Evolutionary conservation across 106 monocot species (phyloP).

Genomic region (Iris macrosiphon): DNA sequence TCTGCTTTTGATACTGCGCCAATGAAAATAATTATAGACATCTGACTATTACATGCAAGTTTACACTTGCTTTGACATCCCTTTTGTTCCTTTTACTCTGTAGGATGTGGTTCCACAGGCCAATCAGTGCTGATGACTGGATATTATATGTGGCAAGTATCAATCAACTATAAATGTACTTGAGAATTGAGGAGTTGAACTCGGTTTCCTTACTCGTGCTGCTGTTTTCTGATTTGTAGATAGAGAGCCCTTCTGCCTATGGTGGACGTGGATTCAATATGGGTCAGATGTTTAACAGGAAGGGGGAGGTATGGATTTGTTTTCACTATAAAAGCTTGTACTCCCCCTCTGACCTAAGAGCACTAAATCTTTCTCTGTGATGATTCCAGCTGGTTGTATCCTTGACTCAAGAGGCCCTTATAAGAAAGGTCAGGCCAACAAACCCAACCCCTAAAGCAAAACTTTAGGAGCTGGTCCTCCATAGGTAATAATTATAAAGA

Average conservation of each 20-base stretch:
- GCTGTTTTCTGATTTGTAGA: conserved; percentile 27
- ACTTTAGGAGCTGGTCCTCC: conserved; percentile 38
- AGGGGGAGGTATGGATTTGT: conserved; percentile 66
- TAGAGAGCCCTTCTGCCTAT: conserved; percentile 64
- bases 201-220: conserved; percentile 4
- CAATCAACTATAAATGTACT: too few relatives aligned
- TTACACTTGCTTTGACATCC: too few relatives aligned
- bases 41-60: too few relatives aligned
- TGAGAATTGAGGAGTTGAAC: too few relatives aligned
- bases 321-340: background rate
- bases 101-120: too few relatives aligned
- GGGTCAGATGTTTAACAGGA: conserved; percentile 84
- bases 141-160: conserved; percentile 50
- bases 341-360: background rate
- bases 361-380: background rate
- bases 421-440: conserved; percentile 29
- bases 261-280: conserved; percentile 63
- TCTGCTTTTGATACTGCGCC: too few relatives aligned
- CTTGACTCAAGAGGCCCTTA: conserved; percentile 69
- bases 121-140: conserved; percentile 78
- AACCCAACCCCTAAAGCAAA: conserved; percentile 40
- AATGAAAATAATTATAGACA: too few relatives aligned
- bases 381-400: conserved; percentile 58
- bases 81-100: too few relatives aligned
- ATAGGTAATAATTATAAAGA: too few relatives aligned